Percentiles rank a stretch among this genome's conserved stretches.
Conservation (phyloP, 768 basidiomycete genomes). For the Amanita rubescens region DNA sequence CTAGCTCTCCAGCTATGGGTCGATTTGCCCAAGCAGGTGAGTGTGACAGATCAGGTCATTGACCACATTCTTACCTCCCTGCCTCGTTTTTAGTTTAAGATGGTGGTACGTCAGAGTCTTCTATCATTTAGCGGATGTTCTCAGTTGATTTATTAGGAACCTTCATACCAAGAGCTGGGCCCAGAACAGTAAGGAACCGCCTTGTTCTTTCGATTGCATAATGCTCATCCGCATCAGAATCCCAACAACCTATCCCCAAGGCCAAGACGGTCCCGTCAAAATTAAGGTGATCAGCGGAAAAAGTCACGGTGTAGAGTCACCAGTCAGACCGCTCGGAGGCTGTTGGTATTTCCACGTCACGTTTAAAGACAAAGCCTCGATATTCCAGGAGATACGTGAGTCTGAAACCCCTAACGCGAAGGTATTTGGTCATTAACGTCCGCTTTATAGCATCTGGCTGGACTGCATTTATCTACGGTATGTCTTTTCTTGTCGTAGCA, state of each 20-base stretch:
- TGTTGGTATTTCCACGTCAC: slow-evolving; percentile 88
- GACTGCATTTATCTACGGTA: slow-evolving; percentile 86
- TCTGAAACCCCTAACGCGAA: slow-evolving; percentile 1
- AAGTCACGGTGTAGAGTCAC: slow-evolving; percentile 79
- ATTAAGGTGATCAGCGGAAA: slow-evolving; percentile 88
- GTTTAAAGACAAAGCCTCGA: slow-evolving; percentile 51
- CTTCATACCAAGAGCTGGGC: slow-evolving; percentile 77
- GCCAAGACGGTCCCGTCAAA: slow-evolving; percentile 55
- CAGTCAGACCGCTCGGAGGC: slow-evolving; percentile 85
- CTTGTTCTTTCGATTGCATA: background rate
- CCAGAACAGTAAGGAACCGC: slow-evolving; percentile 44
- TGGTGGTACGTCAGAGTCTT: slow-evolving; percentile 39
- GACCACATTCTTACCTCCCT: slow-evolving; percentile 13
- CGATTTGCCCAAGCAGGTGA: slow-evolving; percentile 65
- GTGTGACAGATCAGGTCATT: slow-evolving; percentile 11
- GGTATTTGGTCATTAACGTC: background rate
- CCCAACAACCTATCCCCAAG: slow-evolving; percentile 66
- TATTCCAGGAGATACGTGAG: slow-evolving; percentile 83
- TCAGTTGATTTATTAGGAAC: slow-evolving; percentile 37
- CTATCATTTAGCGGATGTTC: background rate
- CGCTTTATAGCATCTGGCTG: slow-evolving; percentile 40
- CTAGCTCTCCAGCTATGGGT: slow-evolving; percentile 86
- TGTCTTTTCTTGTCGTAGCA: slow-evolving; percentile 16
- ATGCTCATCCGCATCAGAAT: slow-evolving; percentile 34
- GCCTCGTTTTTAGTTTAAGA: slow-evolving; percentile 54